Evolutionary conservation across 2,329 filamentous ascomycete genomes (phyloP).

Genomic region (Colletotrichum incanum): DNA sequence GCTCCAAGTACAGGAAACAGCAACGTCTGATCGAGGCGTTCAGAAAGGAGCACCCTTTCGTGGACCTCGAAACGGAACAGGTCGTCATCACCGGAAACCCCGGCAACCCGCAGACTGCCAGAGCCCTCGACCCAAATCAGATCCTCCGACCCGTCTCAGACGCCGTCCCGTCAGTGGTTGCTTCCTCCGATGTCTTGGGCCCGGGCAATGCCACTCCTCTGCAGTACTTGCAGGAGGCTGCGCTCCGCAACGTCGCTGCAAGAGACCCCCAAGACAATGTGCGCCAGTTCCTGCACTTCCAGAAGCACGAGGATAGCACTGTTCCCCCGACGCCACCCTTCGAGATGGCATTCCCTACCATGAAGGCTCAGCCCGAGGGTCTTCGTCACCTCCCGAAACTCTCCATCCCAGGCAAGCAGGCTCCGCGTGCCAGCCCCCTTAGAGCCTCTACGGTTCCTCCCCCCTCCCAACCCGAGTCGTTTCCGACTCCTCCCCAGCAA

Average conservation of each 20-base stretch:
- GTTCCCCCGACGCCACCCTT: conserved; percentile 81
- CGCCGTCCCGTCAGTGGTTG: conserved; percentile 85
- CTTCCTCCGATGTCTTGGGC: conserved; percentile 91
- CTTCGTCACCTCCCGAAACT: conserved; percentile 75
- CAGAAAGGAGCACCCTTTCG: conserved; percentile 81
- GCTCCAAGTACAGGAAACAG: conserved; percentile 85
- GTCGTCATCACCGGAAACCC: conserved; percentile 86
- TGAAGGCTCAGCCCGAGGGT: conserved; percentile 65
- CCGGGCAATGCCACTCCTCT: conserved; percentile 75
- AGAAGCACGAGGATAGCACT: conserved; percentile 73
- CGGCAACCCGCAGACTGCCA: conserved; percentile 79
- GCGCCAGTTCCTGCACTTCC: conserved; percentile 90
- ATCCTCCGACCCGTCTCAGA: conserved; percentile 80
- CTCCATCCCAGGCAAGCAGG: conserved; percentile 66
- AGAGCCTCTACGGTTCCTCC: conserved; percentile 51
- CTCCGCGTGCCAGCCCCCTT: conserved; percentile 48
- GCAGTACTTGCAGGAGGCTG: conserved; percentile 80
- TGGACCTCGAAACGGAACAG: conserved; percentile 73
- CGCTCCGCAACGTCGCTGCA: conserved; percentile 77
- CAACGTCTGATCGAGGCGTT: conserved; percentile 84
- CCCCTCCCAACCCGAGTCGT: conserved; percentile 47
- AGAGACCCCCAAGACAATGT: conserved; percentile 94
- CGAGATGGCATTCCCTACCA: conserved; percentile 69
- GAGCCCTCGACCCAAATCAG: conserved; percentile 70
- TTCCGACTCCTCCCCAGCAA: conserved; percentile 43